A percentile compares a stretch with the other conserved stretches of the same genome.
phyloP scores from a whole-genome alignment of 2,329 filamentous ascomycete genomes.

The Epichloe sibirici region DNA sequence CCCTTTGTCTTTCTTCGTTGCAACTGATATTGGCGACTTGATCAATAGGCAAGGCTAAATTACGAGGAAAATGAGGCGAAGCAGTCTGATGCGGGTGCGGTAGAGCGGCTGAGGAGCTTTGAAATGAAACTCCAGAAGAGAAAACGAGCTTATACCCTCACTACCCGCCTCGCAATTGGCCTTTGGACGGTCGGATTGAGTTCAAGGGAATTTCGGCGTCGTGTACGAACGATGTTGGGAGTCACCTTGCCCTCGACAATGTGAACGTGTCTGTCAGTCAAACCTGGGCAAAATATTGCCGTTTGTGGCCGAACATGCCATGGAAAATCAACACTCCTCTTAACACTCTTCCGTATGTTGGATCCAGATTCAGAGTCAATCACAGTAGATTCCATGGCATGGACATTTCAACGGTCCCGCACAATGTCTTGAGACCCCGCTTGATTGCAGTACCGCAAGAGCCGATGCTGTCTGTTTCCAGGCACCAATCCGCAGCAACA shows the following conservation, averaged over 20 bases:
- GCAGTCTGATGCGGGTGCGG: not conserved
- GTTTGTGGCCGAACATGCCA: conserved; percentile 23
- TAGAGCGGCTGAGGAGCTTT: too few relatives aligned
- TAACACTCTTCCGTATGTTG: conserved; percentile 25
- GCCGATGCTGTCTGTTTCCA: conserved; percentile 33
- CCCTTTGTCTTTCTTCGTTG: conserved; percentile 2
- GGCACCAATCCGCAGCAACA: conserved; percentile 20
- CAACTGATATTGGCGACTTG: not conserved
- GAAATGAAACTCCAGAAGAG: too few relatives aligned
- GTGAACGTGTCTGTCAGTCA: conserved; percentile 12
- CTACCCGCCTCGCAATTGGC: conserved; percentile 11
- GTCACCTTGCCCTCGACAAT: conserved; percentile 9
- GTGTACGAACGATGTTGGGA: conserved; percentile 8
- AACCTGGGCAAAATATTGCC: conserved; percentile 18
- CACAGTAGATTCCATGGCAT: conserved; percentile 25
- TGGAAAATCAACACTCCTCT: conserved; percentile 28
- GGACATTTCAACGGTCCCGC: conserved; percentile 20
- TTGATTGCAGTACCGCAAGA: conserved; percentile 26
- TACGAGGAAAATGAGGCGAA: not conserved
- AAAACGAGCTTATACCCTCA: too few relatives aligned
- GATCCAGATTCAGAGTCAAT: conserved; percentile 22
- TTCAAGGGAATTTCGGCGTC: conserved; percentile 15
- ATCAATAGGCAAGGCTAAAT: not conserved
- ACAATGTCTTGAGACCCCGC: too few relatives aligned
- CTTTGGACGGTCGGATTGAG: conserved; percentile 14